Conservation (phyloP, 345 rosid species). For the Brassica napus region DNA sequence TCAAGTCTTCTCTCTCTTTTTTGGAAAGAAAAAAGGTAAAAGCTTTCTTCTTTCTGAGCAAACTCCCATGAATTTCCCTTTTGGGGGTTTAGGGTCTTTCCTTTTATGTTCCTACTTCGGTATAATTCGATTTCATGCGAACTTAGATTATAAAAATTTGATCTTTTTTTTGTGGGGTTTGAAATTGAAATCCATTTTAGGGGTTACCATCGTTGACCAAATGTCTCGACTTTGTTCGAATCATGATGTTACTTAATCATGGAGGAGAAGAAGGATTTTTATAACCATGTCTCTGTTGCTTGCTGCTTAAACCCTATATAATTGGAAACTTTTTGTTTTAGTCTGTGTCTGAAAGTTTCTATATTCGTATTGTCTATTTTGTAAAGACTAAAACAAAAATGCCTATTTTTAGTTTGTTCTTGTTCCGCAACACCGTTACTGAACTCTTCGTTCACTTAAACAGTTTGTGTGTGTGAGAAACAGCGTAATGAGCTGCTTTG, state of each 20-base stretch:
- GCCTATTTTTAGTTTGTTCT: not conserved
- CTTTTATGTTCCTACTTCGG: slow-evolving; percentile 1
- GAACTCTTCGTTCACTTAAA: not conserved
- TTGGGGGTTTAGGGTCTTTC: slow-evolving; percentile 2
- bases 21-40: slow-evolving; percentile 5
- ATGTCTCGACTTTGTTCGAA: not conserved
- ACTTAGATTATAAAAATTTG: not conserved
- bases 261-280: not conserved
- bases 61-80: not conserved
- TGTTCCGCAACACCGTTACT: slow-evolving; percentile 6
- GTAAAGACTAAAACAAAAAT: not conserved
- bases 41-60: slow-evolving; percentile 5
- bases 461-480: slow-evolving; percentile 28
- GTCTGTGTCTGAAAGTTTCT: slow-evolving; percentile 12
- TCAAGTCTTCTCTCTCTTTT: not conserved
- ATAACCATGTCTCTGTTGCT: not conserved
- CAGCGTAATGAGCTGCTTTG: slow-evolving; percentile 64
- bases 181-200: slow-evolving; percentile 12
- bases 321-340: slow-evolving; percentile 2
- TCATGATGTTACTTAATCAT: too few species aligned
- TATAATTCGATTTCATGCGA: slow-evolving; percentile 7
- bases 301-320: slow-evolving; percentile 29
- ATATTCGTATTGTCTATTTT: not conserved
- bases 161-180: not conserved
- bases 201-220: slow-evolving; percentile 36